phyloP scores from a whole-genome alignment of 1,139 yeast genomes.

The Hansenula sp. region DNA sequence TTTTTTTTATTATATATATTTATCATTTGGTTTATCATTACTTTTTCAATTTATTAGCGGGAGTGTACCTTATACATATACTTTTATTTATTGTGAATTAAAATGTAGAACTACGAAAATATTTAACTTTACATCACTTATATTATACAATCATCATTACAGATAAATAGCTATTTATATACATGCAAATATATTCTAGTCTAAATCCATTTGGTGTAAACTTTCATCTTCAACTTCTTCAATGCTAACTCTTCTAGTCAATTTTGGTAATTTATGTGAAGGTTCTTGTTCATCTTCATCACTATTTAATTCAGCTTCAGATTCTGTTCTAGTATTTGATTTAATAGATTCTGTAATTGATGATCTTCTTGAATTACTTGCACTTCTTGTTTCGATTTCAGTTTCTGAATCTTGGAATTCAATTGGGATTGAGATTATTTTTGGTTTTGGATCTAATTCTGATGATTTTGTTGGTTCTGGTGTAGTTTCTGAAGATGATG shows the following conservation, averaged over 20 bases:
- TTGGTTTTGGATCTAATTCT: background rate
- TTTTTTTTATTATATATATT: too few relatives aligned
- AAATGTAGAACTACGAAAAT: too few relatives aligned
- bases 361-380: conserved; percentile 1
- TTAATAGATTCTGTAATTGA: background rate
- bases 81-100: too few relatives aligned
- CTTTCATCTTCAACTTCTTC: conserved; percentile 21
- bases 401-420: conserved; percentile 5
- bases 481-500: background rate
- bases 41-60: too few relatives aligned
- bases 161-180: too few relatives aligned
- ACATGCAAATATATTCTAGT: background rate
- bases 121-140: too few relatives aligned
- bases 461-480: background rate
- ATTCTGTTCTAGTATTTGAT: conserved; percentile 3
- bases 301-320: conserved; percentile 2
- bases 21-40: too few relatives aligned
- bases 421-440: conserved; percentile 12
- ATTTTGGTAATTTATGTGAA: conserved; percentile 12
- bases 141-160: too few relatives aligned
- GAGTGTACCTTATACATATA: too few relatives aligned
- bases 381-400: background rate
- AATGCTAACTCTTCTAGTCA: conserved; percentile 15
- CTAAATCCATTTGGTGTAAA: conserved; percentile 11
- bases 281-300: conserved; percentile 1